phyloP scores from a whole-genome alignment of 2,329 filamentous ascomycete species.

The Verruconis gallopava region DNA sequence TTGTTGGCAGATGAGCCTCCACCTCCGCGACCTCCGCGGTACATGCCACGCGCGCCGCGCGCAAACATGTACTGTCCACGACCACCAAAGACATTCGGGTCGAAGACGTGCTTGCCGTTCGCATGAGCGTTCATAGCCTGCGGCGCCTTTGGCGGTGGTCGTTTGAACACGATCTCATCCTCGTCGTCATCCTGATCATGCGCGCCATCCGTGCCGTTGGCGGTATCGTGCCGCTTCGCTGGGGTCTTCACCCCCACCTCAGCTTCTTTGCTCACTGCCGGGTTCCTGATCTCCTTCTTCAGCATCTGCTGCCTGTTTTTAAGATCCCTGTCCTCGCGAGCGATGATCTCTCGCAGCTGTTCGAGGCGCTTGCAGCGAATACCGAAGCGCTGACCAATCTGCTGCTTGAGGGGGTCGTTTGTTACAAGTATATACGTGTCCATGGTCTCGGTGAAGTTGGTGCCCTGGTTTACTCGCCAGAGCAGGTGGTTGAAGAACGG shows the following conservation, averaged over 20 bases:
- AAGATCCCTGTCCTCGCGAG: constrained; percentile 36
- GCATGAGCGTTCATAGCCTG: too few species aligned
- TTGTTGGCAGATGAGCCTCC: constrained; percentile 17
- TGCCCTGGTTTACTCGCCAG: constrained; percentile 38
- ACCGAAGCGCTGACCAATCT: constrained; percentile 36
- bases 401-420: constrained; percentile 34
- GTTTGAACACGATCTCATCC: constrained; percentile 27
- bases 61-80: constrained; percentile 14
- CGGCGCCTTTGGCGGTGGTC: constrained; percentile 22
- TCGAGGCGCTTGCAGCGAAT: constrained; percentile 37
- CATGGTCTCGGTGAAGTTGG: constrained; percentile 32
- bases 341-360: constrained; percentile 36
- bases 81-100: constrained; percentile 36
- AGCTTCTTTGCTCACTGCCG: background rate
- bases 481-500: constrained; percentile 39
- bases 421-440: constrained; percentile 40
- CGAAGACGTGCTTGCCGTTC: constrained; percentile 27
- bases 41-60: constrained; percentile 17
- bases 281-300: constrained; percentile 23
- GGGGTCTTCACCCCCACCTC: background rate
- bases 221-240: background rate
- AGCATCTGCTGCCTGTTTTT: constrained; percentile 26
- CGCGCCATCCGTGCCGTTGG: background rate
- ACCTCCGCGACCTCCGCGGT: constrained; percentile 19
- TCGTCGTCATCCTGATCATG: constrained; percentile 17